Evolutionary conservation across 352 stramenopile genomes (phyloP).

Genomic region (Poterioochromonas sp.): DNA sequence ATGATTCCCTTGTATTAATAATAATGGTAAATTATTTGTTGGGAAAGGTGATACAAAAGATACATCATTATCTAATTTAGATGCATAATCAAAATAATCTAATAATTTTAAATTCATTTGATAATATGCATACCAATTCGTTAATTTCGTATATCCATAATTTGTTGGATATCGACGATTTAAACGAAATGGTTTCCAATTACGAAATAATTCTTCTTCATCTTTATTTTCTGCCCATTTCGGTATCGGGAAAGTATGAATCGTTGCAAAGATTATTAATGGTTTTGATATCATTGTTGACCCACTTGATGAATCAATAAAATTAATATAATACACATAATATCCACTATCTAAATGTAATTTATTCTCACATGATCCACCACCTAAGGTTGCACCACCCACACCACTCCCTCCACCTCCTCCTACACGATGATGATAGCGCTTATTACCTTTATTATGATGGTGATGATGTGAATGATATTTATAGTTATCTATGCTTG

Average conservation of each 20-base stretch:
- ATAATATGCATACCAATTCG: constrained; percentile 23
- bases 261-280: background rate
- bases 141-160: constrained; percentile 22
- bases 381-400: background rate
- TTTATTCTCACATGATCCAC: background rate
- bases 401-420: background rate
- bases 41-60: constrained; percentile 6
- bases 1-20: background rate
- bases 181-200: constrained; percentile 17
- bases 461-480: background rate
- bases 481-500: too few relatives aligned
- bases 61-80: constrained; percentile 24
- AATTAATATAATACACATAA: constrained; percentile 1
- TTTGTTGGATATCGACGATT: constrained; percentile 27
- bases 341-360: background rate
- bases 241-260: constrained; percentile 1
- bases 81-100: constrained; percentile 17
- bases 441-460: background rate
- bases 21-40: background rate
- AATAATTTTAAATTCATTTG: background rate
- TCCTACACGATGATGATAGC: too few relatives aligned
- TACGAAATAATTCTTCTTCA: constrained; percentile 6
- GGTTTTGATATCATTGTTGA: background rate
- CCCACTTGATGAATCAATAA: background rate
- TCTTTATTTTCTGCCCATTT: background rate